Conservation (phyloP, 768 basidiomycete genomes). For the Tricholoma saponaceum region DNA sequence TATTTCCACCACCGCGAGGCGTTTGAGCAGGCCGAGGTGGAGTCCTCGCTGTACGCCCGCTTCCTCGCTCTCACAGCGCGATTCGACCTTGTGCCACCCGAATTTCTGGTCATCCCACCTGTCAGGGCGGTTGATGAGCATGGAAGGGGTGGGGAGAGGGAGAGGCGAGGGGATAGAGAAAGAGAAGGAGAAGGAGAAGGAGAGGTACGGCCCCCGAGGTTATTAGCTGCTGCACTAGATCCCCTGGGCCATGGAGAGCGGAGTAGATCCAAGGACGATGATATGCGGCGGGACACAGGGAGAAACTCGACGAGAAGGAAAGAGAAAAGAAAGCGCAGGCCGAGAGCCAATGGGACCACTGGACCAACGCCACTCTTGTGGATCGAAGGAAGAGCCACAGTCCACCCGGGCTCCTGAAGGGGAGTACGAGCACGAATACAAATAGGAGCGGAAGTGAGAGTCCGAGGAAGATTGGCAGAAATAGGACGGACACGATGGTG, state of each 20-base stretch:
- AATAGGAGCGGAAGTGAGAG: conserved; percentile 33
- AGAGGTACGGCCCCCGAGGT: conserved; percentile 32
- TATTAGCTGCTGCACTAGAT: conserved; percentile 37
- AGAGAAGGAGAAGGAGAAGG: conserved; percentile 9
- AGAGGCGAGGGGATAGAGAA: conserved; percentile 11
- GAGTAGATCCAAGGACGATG: not conserved
- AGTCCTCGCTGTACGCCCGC: conserved; percentile 85
- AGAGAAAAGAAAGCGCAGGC: conserved; percentile 3
- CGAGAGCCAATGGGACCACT: not conserved
- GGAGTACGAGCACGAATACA: conserved; percentile 37
- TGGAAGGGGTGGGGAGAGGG: conserved; percentile 16
- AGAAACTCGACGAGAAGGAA: not conserved
- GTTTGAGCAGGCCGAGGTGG: conserved; percentile 87
- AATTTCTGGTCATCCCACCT: conserved; percentile 77
- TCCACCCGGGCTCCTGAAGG: conserved; percentile 19
- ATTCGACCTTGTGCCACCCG: conserved; percentile 77
- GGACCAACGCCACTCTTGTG: not conserved
- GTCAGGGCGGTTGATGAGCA: conserved; percentile 19
- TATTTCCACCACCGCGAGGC: conserved; percentile 93
- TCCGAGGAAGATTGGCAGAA: conserved; percentile 46
- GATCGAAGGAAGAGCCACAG: conserved; percentile 16
- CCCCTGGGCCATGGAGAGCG: conserved; percentile 13
- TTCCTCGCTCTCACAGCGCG: conserved; percentile 80
- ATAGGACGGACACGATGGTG: conserved; percentile 74
- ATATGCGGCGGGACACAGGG: not conserved